These are phyloP conservation scores for Datura wrightii DNA, from an alignment of 257 asterid genomes.

Conservation along the genomic window DNA sequence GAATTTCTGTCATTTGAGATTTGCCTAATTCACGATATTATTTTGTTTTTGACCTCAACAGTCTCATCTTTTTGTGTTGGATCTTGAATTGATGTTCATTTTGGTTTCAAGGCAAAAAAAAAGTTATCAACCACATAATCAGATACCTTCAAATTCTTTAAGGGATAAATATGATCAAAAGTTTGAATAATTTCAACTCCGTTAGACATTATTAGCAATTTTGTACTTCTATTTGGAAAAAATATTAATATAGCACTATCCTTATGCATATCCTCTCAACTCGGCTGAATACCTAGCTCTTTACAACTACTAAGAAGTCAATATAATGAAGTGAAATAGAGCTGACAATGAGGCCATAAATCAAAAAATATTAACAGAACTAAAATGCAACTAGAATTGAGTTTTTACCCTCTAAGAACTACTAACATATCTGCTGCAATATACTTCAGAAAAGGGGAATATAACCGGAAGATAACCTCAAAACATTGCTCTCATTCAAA, in stretches of 20 bases:
- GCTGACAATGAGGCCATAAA: neutral
- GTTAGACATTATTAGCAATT: too few relatives aligned
- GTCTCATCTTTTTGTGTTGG: neutral
- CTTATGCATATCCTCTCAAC: too few relatives aligned
- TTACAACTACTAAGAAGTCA: too few relatives aligned
- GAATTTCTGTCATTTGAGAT: conserved; percentile 15
- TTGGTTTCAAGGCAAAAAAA: neutral
- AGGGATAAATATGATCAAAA: too few relatives aligned
- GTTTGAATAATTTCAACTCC: too few relatives aligned
- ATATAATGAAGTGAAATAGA: conserved; percentile 7
- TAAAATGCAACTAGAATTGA: neutral
- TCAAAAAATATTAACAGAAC: neutral
- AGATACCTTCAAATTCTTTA: too few relatives aligned
- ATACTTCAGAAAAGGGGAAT: neutral
- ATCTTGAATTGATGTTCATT: conserved; percentile 4
- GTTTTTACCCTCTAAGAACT: neutral
- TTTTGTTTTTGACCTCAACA: neutral
- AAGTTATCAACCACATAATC: too few relatives aligned
- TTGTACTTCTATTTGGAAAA: too few relatives aligned
- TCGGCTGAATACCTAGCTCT: too few relatives aligned
- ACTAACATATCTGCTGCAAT: conserved; percentile 1
- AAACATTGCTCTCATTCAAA: neutral
- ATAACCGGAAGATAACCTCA: conserved; percentile 20
- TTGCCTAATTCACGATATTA: neutral
- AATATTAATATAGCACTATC: too few relatives aligned